Base-by-base conservation (phyloP, 1,284 basidiomycete genomes). In the Agroathelia rolfsii region DNA sequence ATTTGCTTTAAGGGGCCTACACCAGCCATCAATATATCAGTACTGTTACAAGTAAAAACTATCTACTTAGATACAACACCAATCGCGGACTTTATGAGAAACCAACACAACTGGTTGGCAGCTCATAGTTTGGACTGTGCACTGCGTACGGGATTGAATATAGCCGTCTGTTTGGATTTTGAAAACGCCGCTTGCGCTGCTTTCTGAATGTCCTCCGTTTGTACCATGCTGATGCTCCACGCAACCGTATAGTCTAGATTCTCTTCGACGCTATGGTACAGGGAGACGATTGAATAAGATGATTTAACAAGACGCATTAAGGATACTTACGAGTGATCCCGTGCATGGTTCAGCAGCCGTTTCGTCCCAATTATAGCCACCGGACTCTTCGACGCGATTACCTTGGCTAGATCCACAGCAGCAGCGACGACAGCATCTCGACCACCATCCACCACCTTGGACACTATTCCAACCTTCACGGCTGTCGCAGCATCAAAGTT, bases 311-410 rank as follows among this genome's bases (percentile, higher is more conserved):
- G 8, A 13, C 11, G 17, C 12, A 16, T 12, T 17, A 30, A 6
- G 12, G 29, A 30, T 1, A 59, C 71, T 32, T 34, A 82, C 77
- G 64, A 66, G 48, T 90, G 80, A 55, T 93, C 86, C 40, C 84
- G 56, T 1, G 84, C 64, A 56, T 92, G 84, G 34, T 61, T 51
- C 21, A 82, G 55, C 2, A 93, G 57, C 39, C 75, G 76, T 62
- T 95, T 95, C n/a, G 87, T 84, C 2, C 81, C 76, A 1, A 71
- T 47, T 0, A 88, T 76, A 0, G 89, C 90, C 0, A 95, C 61
- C 0, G 92, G 90, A 22, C 80, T 83, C 59, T 93, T 93, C 27
- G 43, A 40, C 1, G 86, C 83, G 28, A 94, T 84, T 1, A 63
- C 46, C 36, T 60, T 59, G 0, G 85, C 89, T 5, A 83, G 59